phyloP scores from a whole-genome alignment of 306 rosid species.

The Castanea sativa region DNA sequence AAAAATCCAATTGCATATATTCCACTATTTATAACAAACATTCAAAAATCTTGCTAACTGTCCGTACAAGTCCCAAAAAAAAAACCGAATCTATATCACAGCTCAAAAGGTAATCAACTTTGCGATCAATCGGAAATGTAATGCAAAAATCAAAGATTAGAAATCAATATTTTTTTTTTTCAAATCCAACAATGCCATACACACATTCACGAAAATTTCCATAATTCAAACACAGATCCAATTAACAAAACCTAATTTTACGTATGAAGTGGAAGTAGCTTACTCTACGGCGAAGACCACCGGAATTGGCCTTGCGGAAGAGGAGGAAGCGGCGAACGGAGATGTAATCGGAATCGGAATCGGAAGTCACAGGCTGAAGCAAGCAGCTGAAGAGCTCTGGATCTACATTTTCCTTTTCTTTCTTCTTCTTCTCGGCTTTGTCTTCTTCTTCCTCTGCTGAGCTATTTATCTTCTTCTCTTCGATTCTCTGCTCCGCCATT shows the following conservation, averaged over 20 bases:
- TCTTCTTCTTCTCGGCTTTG: slow-evolving; percentile 9
- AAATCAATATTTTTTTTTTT: neutral
- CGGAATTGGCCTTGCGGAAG: slow-evolving; percentile 60
- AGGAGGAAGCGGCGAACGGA: slow-evolving; percentile 85
- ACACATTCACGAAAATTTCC: slow-evolving; percentile 1
- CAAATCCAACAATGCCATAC: neutral
- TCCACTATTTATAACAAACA: neutral
- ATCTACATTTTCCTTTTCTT: slow-evolving; percentile 42
- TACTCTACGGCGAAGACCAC: slow-evolving; percentile 57
- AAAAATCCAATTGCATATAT: slow-evolving; percentile 4
- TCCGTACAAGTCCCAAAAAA: neutral
- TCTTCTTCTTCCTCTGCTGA: slow-evolving; percentile 20
- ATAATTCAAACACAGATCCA: slow-evolving; percentile 8
- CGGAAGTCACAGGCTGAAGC: slow-evolving; percentile 63
- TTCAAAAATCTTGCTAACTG: neutral
- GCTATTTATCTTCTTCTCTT: slow-evolving; percentile 20
- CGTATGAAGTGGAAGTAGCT: neutral
- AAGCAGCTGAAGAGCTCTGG: slow-evolving; percentile 67
- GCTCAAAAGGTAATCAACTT: neutral
- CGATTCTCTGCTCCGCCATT: slow-evolving; percentile 43
- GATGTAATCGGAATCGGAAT: slow-evolving; percentile 54
- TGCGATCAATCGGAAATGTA: neutral
- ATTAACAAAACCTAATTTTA: neutral
- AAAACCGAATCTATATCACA: neutral
- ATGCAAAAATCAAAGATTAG: neutral